Conservation (phyloP, 129 eudicot genomes). For the Centaurea solstitialis region DNA sequence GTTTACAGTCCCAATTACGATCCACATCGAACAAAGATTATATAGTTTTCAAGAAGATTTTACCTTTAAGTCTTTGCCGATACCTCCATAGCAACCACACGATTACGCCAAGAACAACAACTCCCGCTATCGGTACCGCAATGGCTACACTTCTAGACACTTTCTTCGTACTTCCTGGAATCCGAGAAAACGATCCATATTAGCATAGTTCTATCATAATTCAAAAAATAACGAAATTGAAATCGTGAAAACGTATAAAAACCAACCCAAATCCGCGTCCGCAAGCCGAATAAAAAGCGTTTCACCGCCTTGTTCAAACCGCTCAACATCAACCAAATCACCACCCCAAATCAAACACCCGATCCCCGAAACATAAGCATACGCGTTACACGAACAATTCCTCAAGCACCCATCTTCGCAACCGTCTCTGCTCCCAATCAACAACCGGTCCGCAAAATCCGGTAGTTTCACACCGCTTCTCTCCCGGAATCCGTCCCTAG, state of each 20-base stretch:
- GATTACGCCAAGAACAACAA: constrained; percentile 31
- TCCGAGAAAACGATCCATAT: not conserved
- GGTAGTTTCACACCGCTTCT: constrained; percentile 50
- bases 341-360: constrained; percentile 70
- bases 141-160: constrained; percentile 27
- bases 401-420: constrained; percentile 48
- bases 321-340: constrained; percentile 58
- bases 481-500: constrained; percentile 42
- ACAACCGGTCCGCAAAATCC: constrained; percentile 44
- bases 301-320: constrained; percentile 44
- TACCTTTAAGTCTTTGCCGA: constrained; percentile 43
- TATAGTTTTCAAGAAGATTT: constrained; percentile 1
- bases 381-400: constrained; percentile 74
- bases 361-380: constrained; percentile 46
- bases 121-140: constrained; percentile 31
- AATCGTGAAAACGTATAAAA: not conserved
- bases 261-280: constrained; percentile 58
- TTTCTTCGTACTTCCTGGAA: constrained; percentile 35
- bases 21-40: not conserved
- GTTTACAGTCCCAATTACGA: too few relatives aligned
- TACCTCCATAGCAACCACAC: constrained; percentile 43
- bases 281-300: constrained; percentile 57
- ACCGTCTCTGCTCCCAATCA: not conserved
- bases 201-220: constrained; percentile 7
- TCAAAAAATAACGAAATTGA: not conserved